Base-by-base conservation (phyloP, 345 rosid genomes). In the Sapria himalayana region DNA sequence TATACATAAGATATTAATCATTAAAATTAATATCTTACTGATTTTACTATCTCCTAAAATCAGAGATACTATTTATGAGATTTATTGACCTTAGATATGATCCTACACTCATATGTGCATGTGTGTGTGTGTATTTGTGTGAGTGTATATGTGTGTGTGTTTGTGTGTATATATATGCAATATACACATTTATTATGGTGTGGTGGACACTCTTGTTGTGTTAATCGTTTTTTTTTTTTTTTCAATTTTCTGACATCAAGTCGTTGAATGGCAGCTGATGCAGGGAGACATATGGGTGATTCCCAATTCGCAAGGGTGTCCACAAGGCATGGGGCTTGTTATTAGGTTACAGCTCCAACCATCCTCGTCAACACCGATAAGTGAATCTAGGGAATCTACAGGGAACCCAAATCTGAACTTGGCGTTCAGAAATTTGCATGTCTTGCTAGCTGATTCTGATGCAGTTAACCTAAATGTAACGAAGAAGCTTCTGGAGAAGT, bases 231-330 rank as follows among this genome's bases (percentile, higher is more conserved):
- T 15, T 15, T 41, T 41, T 27, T 11, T 9, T 23, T 43, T 25
- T 3, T 18, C 19, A 7, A 33, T 43, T 2, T 45, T 2, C 14
- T 33, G n/a, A n/a, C n/a, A n/a, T n/a, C n/a, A n/a, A n/a, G n/a
- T n/a, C n/a, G 44, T 2, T 37, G 19, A 29, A 54, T 52, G 39
- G 52, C 57, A 89, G 95, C 33, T 74, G 61, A 89, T 89, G 92
- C 92, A 74, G 22, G 98, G 98, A 41, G 71, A 67, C 53, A 72
- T 89, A 51, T 82, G 81, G 66, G 69, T 67, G 25, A 58, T 69
- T 17, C 79, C 73, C 15, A 66, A 67, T 45, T 41, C 60, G 29
- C 69, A 56, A 8, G 79, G 93, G 34, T 58, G 65, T 34, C 65
- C 74, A 9, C 73, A 74, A 55, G 62, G 82, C 62, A 76, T 76